Conservation (phyloP, 2,329 filamentous ascomycete species). For the Fusarium pininemorale region DNA sequence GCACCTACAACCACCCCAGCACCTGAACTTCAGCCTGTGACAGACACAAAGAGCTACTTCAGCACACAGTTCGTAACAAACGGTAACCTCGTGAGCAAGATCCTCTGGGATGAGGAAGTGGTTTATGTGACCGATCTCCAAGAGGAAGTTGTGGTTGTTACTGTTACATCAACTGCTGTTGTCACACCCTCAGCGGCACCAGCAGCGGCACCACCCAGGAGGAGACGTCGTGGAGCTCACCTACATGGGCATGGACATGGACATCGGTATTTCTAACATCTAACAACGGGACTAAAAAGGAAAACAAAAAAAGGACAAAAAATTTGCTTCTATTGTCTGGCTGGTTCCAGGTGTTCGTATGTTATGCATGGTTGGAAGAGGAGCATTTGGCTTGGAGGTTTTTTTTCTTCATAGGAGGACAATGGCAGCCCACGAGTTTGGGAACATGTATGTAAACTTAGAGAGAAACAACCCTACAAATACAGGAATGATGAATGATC, state of each 20-base stretch:
- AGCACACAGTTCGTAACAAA: conserved; percentile 65
- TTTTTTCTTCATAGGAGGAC: conserved; percentile 48
- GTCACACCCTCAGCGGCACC: conserved; percentile 22
- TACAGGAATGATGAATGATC: conserved; percentile 45
- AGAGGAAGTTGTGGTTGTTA: conserved; percentile 54
- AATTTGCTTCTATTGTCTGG: conserved; percentile 43
- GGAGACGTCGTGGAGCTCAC: conserved; percentile 46
- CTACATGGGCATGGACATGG: conserved; percentile 52
- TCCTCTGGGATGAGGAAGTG: conserved; percentile 65
- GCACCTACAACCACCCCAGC: conserved; percentile 39
- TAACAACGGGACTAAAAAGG: conserved; percentile 13
- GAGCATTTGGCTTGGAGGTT: conserved; percentile 48
- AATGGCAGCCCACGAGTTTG: conserved; percentile 45
- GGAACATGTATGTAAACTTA: conserved; percentile 49
- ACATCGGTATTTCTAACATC: conserved; percentile 40
- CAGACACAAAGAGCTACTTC: conserved; percentile 49
- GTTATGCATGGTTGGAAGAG: conserved; percentile 48
- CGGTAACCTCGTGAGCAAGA: conserved; percentile 61
- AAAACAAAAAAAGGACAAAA: conserved; percentile 21
- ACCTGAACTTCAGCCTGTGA: conserved; percentile 35
- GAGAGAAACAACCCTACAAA: conserved; percentile 42
- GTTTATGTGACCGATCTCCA: conserved; percentile 61
- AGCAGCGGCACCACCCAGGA: conserved; percentile 10
- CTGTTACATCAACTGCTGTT: conserved; percentile 45
- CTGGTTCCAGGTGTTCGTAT: conserved; percentile 49